Conservation (phyloP, 2,329 filamentous ascomycete species). For the Phyllosticta citrichinensis region DNA sequence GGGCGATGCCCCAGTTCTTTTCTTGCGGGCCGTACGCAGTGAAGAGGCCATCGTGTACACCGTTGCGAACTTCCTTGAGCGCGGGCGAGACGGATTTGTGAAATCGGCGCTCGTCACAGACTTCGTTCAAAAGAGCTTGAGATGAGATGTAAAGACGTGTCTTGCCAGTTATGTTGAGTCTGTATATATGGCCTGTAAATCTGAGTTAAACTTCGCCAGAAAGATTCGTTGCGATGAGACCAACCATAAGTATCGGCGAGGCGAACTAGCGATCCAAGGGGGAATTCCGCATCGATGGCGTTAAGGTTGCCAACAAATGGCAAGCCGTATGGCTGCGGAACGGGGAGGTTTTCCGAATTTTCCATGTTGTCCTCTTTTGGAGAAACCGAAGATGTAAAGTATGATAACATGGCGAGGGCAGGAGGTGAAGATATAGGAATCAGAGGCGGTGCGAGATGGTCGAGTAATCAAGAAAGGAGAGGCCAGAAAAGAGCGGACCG, state of each 20-base stretch:
- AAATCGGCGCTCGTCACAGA: constrained; percentile 30
- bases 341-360: constrained; percentile 26
- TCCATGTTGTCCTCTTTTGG: constrained; percentile 1
- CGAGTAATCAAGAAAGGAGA: background rate
- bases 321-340: constrained; percentile 54
- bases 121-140: constrained; percentile 28
- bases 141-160: constrained; percentile 22
- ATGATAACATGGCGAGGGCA: constrained; percentile 3
- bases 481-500: background rate
- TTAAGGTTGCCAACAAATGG: constrained; percentile 57
- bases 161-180: constrained; percentile 19
- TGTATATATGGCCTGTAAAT: constrained; percentile 23
- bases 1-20: constrained; percentile 43
- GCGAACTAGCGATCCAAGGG: constrained; percentile 44
- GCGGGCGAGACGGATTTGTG: constrained; percentile 21
- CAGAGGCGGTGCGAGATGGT: background rate
- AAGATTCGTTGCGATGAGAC: background rate
- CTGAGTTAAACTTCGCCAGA: background rate
- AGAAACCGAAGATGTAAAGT: background rate
- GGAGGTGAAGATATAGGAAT: background rate
- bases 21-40: constrained; percentile 30
- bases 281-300: constrained; percentile 52
- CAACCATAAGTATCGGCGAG: constrained; percentile 57
- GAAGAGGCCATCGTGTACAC: constrained; percentile 31
- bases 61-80: constrained; percentile 25